Percentiles rank a stretch among this genome's conserved stretches.
Evolutionary conservation across 208 protist genomes (phyloP).

Genomic region (Naegleria gruberi): DNA sequence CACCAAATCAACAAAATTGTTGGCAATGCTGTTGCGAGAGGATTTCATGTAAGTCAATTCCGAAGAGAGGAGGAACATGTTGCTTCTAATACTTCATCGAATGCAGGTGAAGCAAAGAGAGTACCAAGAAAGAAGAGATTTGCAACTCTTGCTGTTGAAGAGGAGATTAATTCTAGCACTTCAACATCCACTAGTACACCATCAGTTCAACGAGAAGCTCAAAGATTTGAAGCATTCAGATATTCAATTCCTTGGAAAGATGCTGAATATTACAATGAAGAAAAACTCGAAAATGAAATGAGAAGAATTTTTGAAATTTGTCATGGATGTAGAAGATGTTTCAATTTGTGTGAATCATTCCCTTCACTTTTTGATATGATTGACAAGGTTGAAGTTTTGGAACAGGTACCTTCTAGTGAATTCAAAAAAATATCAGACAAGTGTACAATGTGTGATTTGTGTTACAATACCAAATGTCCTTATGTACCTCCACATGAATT

Average conservation of each 20-base stretch:
- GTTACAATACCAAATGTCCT: conserved; percentile 24
- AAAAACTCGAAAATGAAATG: conserved; percentile 26
- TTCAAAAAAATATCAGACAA: conserved; percentile 27
- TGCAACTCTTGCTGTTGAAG: too few species aligned
- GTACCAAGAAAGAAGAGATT: too few species aligned
- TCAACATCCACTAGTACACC: background rate
- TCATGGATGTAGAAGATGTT: conserved; percentile 29
- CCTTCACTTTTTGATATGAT: conserved; percentile 29
- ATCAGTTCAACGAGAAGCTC: too few species aligned
- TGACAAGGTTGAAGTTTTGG: conserved; percentile 24
- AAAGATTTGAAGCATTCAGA: conserved; percentile 2
- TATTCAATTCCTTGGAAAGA: conserved; percentile 27
- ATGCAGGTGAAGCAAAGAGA: too few species aligned
- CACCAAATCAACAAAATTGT: too few species aligned
- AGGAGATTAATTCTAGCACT: too few species aligned
- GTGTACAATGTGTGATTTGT: conserved; percentile 30
- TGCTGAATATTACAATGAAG: conserved; percentile 30
- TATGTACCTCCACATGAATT: conserved; percentile 29
- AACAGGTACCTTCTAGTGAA: conserved; percentile 18
- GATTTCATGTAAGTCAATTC: too few species aligned
- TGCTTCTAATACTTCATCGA: too few species aligned
- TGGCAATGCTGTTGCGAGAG: too few species aligned
- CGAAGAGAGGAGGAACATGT: too few species aligned
- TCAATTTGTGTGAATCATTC: conserved; percentile 29
- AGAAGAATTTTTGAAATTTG: conserved; percentile 31